Percentiles rank a stretch among this genome's conserved stretches.
These are phyloP conservation scores for Rhizopus delemar DNA, from an alignment of 371 early-diverging fungal species.

Conservation along the genomic window DNA sequence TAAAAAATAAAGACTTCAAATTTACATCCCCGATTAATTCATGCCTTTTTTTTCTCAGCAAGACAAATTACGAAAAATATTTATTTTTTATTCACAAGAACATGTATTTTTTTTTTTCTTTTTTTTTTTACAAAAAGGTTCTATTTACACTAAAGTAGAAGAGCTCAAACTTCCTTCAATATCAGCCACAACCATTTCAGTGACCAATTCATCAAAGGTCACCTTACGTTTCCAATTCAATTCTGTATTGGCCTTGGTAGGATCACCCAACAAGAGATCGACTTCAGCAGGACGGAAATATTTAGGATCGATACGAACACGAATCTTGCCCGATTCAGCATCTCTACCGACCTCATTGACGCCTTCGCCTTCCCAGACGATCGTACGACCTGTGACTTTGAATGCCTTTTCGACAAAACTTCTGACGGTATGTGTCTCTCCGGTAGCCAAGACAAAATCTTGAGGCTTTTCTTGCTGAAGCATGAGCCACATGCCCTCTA, in stretches of 20 bases:
- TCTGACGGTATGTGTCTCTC: slow-evolving; percentile 81
- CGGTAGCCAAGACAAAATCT: slow-evolving; percentile 85
- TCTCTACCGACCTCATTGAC: slow-evolving; percentile 75
- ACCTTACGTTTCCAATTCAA: slow-evolving; percentile 77
- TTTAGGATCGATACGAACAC: slow-evolving; percentile 72
- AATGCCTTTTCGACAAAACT: slow-evolving; percentile 84
- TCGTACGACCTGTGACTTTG: slow-evolving; percentile 64
- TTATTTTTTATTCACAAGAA: no score
- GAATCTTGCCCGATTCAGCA: slow-evolving; percentile 63
- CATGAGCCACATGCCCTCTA: slow-evolving; percentile 90
- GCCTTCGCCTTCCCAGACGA: slow-evolving; percentile 79
- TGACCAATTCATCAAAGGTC: slow-evolving; percentile 67
- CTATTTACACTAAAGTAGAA: slow-evolving; percentile 24
- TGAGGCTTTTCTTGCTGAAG: slow-evolving; percentile 78
- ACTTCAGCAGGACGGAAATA: slow-evolving; percentile 90
- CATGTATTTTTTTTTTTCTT: not conserved
- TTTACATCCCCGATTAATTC: no score
- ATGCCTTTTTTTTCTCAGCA: no score
- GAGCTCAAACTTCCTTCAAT: slow-evolving; percentile 52
- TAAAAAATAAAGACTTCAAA: no score
- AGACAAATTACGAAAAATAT: no score
- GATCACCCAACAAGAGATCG: slow-evolving; percentile 78
- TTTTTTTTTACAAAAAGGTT: no score
- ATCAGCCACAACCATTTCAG: slow-evolving; percentile 74
- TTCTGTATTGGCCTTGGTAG: slow-evolving; percentile 69